A percentile compares a stretch with the other conserved stretches of the same genome.
These are phyloP conservation scores for Kitagawia praeruptora DNA, from an alignment of 129 eudicot genomes.

Conservation along the genomic window DNA sequence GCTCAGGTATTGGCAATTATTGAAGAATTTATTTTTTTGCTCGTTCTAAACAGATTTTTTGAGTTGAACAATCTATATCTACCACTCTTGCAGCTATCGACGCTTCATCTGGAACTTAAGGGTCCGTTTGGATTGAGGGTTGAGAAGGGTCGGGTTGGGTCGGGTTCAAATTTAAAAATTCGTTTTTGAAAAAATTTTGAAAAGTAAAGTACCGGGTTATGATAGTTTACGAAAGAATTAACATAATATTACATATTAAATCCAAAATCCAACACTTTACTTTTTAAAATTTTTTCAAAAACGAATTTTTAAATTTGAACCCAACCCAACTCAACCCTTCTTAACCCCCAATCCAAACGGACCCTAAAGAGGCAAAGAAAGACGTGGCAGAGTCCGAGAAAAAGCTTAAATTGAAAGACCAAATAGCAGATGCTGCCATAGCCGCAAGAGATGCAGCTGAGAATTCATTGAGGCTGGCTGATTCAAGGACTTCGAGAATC, in stretches of 20 bases:
- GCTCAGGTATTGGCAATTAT: conserved; percentile 48
- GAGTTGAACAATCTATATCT: background rate
- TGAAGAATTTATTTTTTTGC: background rate
- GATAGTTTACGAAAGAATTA: too few species aligned
- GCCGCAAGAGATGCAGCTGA: conserved; percentile 94
- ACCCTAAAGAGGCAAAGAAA: conserved; percentile 79
- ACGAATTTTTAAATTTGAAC: too few species aligned
- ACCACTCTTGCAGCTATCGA: conserved; percentile 42
- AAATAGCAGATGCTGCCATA: conserved; percentile 91
- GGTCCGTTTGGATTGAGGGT: too few species aligned
- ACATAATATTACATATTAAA: too few species aligned
- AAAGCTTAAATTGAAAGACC: conserved; percentile 77
- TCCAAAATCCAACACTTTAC: too few species aligned
- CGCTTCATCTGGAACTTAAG: conserved; percentile 56
- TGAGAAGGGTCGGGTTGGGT: too few species aligned
- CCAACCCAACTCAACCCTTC: too few species aligned
- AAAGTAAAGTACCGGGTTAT: too few species aligned
- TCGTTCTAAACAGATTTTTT: background rate
- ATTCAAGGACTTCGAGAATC: conserved; percentile 63
- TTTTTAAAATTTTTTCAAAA: too few species aligned
- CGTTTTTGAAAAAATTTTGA: too few species aligned
- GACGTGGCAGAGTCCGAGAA: conserved; percentile 51
- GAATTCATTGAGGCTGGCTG: conserved; percentile 76
- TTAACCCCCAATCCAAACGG: too few species aligned
- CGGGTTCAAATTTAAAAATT: too few species aligned